Conservation (phyloP, 1,284 basidiomycete species). For the Trametes polyzona region DNA sequence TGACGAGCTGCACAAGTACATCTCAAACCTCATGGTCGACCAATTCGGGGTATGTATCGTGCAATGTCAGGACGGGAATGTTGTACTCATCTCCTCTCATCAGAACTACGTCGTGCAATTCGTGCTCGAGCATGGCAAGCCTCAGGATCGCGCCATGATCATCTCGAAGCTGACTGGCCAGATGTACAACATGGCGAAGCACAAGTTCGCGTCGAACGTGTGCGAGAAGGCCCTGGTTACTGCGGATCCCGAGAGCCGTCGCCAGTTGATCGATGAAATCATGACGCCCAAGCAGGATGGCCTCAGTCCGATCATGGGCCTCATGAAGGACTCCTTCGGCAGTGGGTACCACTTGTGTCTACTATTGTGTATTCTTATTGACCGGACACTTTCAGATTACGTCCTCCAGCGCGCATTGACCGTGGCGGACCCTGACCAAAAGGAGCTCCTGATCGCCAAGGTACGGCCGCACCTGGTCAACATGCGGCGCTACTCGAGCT, state of each 20-base stretch:
- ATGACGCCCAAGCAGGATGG: slow-evolving; percentile 67
- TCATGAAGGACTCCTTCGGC: slow-evolving; percentile 93
- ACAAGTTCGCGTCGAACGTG: slow-evolving; percentile 98
- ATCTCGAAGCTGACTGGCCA: slow-evolving; percentile 78
- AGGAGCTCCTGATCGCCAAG: slow-evolving; percentile 61
- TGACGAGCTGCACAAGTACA: slow-evolving; percentile 82
- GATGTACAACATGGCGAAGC: slow-evolving; percentile 80
- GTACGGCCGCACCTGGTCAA: slow-evolving; percentile 69
- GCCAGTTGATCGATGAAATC: slow-evolving; percentile 80
- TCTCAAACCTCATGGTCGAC: slow-evolving; percentile 79
- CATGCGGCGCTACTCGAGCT: slow-evolving; percentile 73
- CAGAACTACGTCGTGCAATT: slow-evolving; percentile 97
- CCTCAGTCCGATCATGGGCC: slow-evolving; percentile 64
- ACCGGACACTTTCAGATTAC: slow-evolving; percentile 58
- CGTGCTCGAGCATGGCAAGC: slow-evolving; percentile 81
- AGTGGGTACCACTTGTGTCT: slow-evolving; percentile 54
- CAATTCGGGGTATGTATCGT: slow-evolving; percentile 81
- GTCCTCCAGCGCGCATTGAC: slow-evolving; percentile 78
- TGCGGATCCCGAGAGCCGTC: slow-evolving; percentile 65
- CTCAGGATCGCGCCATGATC: slow-evolving; percentile 72
- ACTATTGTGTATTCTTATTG: neutral
- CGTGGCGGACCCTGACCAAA: slow-evolving; percentile 76
- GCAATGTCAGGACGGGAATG: slow-evolving; percentile 6
- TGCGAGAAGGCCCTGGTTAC: slow-evolving; percentile 89
- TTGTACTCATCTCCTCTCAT: slow-evolving; percentile 1